These are phyloP conservation scores for Arthroderma sp. DNA, from an alignment of 2,329 filamentous ascomycete genomes.

Conservation along the genomic window DNA sequence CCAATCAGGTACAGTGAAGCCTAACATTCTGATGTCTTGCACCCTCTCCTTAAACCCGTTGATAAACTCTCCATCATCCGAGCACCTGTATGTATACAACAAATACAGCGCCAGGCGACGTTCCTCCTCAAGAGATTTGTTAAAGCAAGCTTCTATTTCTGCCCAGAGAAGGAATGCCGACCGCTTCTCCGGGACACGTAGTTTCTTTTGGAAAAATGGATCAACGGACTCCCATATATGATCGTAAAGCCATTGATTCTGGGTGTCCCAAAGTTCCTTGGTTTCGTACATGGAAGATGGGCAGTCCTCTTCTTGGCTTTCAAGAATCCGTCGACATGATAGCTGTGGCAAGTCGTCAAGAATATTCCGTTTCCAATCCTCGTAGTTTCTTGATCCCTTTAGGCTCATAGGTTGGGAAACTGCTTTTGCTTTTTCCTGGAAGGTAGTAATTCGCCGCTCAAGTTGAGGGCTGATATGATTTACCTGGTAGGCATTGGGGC, in stretches of 20 bases:
- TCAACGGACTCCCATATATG: constrained; percentile 1
- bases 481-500: too few species aligned
- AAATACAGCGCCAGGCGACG: neutral
- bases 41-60: neutral
- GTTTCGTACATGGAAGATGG: neutral
- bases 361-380: too few species aligned
- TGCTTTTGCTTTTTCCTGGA: too few species aligned
- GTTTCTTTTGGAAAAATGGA: neutral
- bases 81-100: constrained; percentile 1
- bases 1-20: constrained; percentile 2
- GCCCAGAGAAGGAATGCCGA: constrained; percentile 2
- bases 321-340: neutral
- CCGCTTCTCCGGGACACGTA: neutral
- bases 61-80: constrained; percentile 1
- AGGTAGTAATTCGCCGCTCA: too few species aligned
- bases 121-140: constrained; percentile 1
- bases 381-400: too few species aligned
- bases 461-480: too few species aligned
- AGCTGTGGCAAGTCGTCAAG: neutral
- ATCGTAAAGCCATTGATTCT: constrained; percentile 3
- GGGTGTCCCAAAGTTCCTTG: neutral
- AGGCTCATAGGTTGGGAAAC: too few species aligned
- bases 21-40: neutral
- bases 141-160: constrained; percentile 2
- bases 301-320: neutral